Evolutionary conservation across 73 alveolate genomes (phyloP), one percentile per base, ranked within the genome.

Genomic region (Paramecium biaurelia): DNA sequence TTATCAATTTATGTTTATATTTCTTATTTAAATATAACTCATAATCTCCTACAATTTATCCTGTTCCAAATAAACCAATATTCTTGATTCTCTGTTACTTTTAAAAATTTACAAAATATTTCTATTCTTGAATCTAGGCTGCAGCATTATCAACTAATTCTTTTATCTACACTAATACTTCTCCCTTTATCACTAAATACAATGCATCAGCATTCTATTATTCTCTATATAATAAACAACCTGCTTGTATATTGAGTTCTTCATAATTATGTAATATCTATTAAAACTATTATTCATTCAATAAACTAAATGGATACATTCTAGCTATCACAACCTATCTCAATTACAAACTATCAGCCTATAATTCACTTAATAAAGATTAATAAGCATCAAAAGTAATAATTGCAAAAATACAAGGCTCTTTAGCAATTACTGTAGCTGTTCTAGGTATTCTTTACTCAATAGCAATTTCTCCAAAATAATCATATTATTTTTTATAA

Each of bases 381-480:
- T 79, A 43, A 47, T 79, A 79, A 24, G 72, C 42, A 42, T 79
- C 74, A 47, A 42, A 79, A 11, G 76, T 79, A 10, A 79, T 30
- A 7, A 79, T 41, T 30, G 90, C 90, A 10, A 43, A 79, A 9
- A 79, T 24, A 79, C 90, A 79, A 24, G 45, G 47, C 21, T 23
- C 74, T 79, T 47, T 41, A 0, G 90, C 43, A 1, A 79, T 24
- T 0, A 47, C 70, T 18, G 90, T 79, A 8, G 90, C 90, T 24
- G 90, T 79, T 2, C 90, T 5, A 38, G 90, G 70, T 9, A 79
- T 47, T 7, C 70, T 18, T 26, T 79, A 12, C 14, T 79, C 70
- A 1, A 79, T 41, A 20, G 90, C 90, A 15, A 79, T 79, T 24
- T 79, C 90, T 18, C 90, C 90, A 43, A 79, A 79, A 21, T 79